Evolutionary conservation across 2,329 filamentous ascomycete genomes (phyloP), one percentile per base, ranked within the genome.

Genomic region (Talaromyces funiculosus): DNA sequence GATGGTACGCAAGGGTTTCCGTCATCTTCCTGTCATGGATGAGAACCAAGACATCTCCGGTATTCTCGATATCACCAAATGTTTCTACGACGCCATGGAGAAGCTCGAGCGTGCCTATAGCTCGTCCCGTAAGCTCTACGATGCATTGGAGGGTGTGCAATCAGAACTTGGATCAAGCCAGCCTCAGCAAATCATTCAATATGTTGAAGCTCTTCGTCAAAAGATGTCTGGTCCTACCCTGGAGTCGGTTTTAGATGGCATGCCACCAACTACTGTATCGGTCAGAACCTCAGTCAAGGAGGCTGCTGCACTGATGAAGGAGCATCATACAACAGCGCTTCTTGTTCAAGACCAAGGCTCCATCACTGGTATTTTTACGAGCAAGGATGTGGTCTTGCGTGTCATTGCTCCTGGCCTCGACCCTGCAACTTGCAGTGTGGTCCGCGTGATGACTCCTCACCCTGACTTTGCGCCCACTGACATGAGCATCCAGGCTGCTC

Each of bases 61-160:
- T 80, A 92, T 99, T 67, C 81, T 99, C 59, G 94, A 99, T 76
- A 99, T 99, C 69, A 99, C 94, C 61, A 99, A 97, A 78, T 99
- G 94, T 78, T 99, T 99, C 77, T 99, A 99, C 78, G 94, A 99
- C 78, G 94, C 94, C 45, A 99, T 99, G 94, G 94, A 99, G 81
- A 99, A 99, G 81, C 81, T 99, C 63, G 94, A 99, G 81, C 89
- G 94, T 56, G 94, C 94, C 55, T 99, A 99, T 75, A 92, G 91
- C 66, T 97, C 94, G 16, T 99, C 94, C n/a, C 87, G 94, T 67
- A 96, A 97, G 77, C 84, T 99, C 22, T 97, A 99, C 75, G 94
- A 97, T 80, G 94, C 94, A 35, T 80, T 99, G 61, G 94, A 99
- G 78, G 94, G 94, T 75, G 94, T 99, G 3, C 94, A 99, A 78